Evolutionary conservation across 1,139 yeast species (phyloP).

Genomic region (Nakaseomyces glabratus): DNA sequence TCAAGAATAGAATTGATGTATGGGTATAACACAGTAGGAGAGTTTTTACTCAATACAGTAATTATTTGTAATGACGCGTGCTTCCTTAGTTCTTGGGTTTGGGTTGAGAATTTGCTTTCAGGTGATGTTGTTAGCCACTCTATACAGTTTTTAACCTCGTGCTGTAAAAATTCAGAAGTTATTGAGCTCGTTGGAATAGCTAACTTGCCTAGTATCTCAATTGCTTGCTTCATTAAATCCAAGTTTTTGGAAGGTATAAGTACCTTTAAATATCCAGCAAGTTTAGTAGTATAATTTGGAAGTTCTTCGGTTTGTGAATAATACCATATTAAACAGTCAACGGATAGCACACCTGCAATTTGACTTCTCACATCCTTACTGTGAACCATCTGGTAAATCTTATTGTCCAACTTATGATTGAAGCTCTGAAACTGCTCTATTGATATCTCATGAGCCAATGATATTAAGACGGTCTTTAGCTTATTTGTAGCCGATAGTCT

Average conservation of each 20-base stretch:
- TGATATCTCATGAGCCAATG: slow-evolving; percentile 65
- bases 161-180: slow-evolving; percentile 87
- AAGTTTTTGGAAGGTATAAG: slow-evolving; percentile 75
- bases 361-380: slow-evolving; percentile 63
- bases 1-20: slow-evolving; percentile 77
- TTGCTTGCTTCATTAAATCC: slow-evolving; percentile 79
- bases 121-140: slow-evolving; percentile 72
- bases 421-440: slow-evolving; percentile 72
- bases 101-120: slow-evolving; percentile 37
- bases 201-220: slow-evolving; percentile 74
- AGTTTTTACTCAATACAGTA: slow-evolving; percentile 73
- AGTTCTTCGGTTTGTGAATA: slow-evolving; percentile 70
- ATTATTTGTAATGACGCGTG: slow-evolving; percentile 87
- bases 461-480: slow-evolving; percentile 54
- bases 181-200: slow-evolving; percentile 85
- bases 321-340: slow-evolving; percentile 78
- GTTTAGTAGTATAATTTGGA: slow-evolving; percentile 81
- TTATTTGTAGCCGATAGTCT: slow-evolving; percentile 55
- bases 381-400: slow-evolving; percentile 76
- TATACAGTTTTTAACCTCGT: slow-evolving; percentile 78
- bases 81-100: slow-evolving; percentile 72
- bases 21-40: slow-evolving; percentile 74
- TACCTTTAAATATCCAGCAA: slow-evolving; percentile 77
- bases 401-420: slow-evolving; percentile 78
- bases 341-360: slow-evolving; percentile 86